Base-by-base conservation (phyloP, 2,329 filamentous ascomycete species). In the Zymoseptoria pseudotritici region DNA sequence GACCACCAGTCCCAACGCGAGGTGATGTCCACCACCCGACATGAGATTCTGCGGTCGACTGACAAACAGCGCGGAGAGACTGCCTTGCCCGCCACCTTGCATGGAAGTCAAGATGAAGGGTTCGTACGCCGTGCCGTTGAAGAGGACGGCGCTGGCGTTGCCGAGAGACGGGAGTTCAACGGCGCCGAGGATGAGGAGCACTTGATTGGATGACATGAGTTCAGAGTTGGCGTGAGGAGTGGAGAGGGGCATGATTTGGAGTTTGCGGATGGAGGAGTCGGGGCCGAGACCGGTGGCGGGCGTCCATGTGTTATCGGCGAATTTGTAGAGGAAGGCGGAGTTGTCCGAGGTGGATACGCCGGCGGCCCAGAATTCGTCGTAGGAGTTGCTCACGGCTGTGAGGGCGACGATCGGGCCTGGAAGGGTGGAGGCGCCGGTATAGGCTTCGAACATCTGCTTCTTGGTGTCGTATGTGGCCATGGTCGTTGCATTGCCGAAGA, bases 41-140 rank as follows among this genome's bases (percentile, higher is more conserved):
- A 96, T 94, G 71, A 90, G 89, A 71, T 89, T 86, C 63, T 87
- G 79, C 54, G 78, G 77, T 61, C 90, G 88, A 76, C 95, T 86
- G 10, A 92, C 88, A 73, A 99, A 96, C 63, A 97, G 81, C 66
- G 84, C 85, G 36, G 88, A 86, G 69, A 99, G 83, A 68, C 85
- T 92, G 54, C 92, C 91, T 10, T 84, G 79, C 11, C 80, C 79
- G 60, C 85, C 85, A 68, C 85, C 81, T 17, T 67, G 29, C 60
- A 82, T 87, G 53, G 85, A 88, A 1, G 92, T 89, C 50, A 99
- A 82, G 50, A 91, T 83, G 73, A 93, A 96, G 0, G 94, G 93
- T 56, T 80, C 80, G 71, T 93, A 86, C 2, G 79, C 77, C 10
- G 86, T 90, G 68, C 94, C 94, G 70, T 97, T 90, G 78, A 89